Evolutionary conservation across 148 eudicot genomes (phyloP), one percentile per base, ranked within the genome.

Genomic region (Fagopyrum homotropicum): DNA sequence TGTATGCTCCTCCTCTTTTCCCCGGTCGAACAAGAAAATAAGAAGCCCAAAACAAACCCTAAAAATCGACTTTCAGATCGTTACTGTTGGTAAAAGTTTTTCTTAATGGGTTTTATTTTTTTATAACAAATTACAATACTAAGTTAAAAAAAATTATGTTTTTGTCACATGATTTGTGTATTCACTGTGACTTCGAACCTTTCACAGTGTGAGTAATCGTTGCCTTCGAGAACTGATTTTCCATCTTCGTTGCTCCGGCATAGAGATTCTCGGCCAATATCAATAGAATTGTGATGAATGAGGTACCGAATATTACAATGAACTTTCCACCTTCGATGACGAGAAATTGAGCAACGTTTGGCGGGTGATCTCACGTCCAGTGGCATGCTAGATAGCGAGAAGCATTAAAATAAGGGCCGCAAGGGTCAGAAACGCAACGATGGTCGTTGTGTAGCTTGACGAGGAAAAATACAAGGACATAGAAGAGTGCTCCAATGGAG

Each of bases 361-460:
- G 60, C 84, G 86, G 12, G 92, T 88, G 78, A 95, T 92, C 79
- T 90, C 89, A 1, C 85, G 85, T 35, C 87, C 83, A 50, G 97
- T 84, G 75, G 97, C 96, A 76, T 92, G 91, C 97, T 96, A 94
- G n/a, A 90, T 96, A 49, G 96, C 91, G 44, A 92, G 87, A 14
- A 95, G 97, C 84, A 92, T 95, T 26, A 96, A 76, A 26, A 80
- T 54, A 69, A 90, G 81, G 56, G 97, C 91, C 51, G 88, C 50
- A 22, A n/a, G 96, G 93, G 5, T 91, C 91, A 0, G 93, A 93
- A 35, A 92, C 83, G 35, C 88, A 91, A 43, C 93, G 90, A 82
- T 94, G 98, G 72, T 94, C 97, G 85, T 85, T 83, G 43, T 96
- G 96, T 8, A 95, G 96, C 88, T 95, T 95, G 69, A 92, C 87